These are phyloP conservation scores for Polyplosphaeria fusca DNA, from an alignment of 495 filamentous ascomycete genomes.

Conservation along the genomic window DNA sequence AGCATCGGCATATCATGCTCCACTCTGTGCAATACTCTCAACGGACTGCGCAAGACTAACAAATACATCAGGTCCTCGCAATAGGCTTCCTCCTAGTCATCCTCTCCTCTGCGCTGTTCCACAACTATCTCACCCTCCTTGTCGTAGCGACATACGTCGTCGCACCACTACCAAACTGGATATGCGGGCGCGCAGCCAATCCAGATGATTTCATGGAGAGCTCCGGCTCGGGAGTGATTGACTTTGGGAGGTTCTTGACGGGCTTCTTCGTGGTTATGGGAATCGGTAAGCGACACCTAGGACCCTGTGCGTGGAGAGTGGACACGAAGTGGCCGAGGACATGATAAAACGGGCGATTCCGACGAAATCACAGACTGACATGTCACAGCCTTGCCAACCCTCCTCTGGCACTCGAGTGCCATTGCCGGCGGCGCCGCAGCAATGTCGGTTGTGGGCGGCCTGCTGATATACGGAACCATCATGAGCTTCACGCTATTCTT, in stretches of 20 bases:
- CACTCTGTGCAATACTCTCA: neutral
- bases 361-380: constrained; percentile 30
- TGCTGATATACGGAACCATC: constrained; percentile 96
- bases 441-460: constrained; percentile 89
- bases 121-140: constrained; percentile 87
- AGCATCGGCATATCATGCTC: neutral
- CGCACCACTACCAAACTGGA: constrained; percentile 93
- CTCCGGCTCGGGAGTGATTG: constrained; percentile 72
- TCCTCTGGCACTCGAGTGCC: constrained; percentile 78
- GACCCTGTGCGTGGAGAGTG: neutral
- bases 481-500: constrained; percentile 98
- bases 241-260: constrained; percentile 91
- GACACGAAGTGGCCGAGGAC: no score
- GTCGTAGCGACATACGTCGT: constrained; percentile 94
- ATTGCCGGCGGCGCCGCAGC: constrained; percentile 84
- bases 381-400: constrained; percentile 73
- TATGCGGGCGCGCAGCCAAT: constrained; percentile 80
- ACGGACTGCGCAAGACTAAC: constrained; percentile 5
- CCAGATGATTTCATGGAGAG: constrained; percentile 97
- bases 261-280: constrained; percentile 98
- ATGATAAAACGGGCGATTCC: no score
- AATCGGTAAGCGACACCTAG: constrained; percentile 68
- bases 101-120: constrained; percentile 90
- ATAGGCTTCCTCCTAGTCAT: constrained; percentile 99
- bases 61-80: constrained; percentile 69